These are phyloP conservation scores for Teunomyces aglyptinius DNA, from an alignment of 805 yeast species.

Conservation along the genomic window DNA sequence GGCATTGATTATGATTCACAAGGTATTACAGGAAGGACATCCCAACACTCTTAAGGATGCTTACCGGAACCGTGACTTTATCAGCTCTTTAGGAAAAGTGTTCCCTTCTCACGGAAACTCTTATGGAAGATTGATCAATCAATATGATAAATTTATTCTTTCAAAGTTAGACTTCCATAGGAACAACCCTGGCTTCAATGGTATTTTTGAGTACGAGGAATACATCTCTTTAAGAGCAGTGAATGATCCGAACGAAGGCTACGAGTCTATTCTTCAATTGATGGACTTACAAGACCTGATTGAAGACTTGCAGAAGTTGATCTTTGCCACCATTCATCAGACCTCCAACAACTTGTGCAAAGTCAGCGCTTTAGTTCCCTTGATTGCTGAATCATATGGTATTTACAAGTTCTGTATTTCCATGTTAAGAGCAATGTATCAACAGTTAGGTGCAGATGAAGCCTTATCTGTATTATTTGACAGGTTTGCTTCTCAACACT, in stretches of 20 bases:
- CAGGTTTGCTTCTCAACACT: constrained; percentile 71
- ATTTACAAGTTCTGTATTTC: constrained; percentile 85
- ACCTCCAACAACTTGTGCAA: constrained; percentile 69
- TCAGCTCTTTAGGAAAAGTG: constrained; percentile 66
- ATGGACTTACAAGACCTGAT: constrained; percentile 83
- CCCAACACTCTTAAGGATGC: constrained; percentile 80
- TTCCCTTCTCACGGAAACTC: constrained; percentile 43
- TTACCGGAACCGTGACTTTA: constrained; percentile 72
- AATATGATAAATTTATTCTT: constrained; percentile 68
- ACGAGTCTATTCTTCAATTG: constrained; percentile 80
- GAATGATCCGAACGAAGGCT: constrained; percentile 94
- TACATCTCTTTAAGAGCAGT: constrained; percentile 84
- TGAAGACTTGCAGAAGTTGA: constrained; percentile 71
- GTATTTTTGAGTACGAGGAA: constrained; percentile 94
- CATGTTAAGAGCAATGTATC: constrained; percentile 86
- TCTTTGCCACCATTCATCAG: constrained; percentile 68
- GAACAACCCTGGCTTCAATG: constrained; percentile 85
- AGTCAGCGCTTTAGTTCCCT: constrained; percentile 82
- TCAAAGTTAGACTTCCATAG: constrained; percentile 80
- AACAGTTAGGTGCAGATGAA: constrained; percentile 68
- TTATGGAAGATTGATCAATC: constrained; percentile 72
- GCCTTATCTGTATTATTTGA: constrained; percentile 73
- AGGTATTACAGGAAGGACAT: constrained; percentile 98
- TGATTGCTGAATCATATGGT: constrained; percentile 89
- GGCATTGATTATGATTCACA: constrained; percentile 80